phyloP scores from a whole-genome alignment of 2,329 filamentous ascomycete genomes.

The Diaporthe citriasiana region DNA sequence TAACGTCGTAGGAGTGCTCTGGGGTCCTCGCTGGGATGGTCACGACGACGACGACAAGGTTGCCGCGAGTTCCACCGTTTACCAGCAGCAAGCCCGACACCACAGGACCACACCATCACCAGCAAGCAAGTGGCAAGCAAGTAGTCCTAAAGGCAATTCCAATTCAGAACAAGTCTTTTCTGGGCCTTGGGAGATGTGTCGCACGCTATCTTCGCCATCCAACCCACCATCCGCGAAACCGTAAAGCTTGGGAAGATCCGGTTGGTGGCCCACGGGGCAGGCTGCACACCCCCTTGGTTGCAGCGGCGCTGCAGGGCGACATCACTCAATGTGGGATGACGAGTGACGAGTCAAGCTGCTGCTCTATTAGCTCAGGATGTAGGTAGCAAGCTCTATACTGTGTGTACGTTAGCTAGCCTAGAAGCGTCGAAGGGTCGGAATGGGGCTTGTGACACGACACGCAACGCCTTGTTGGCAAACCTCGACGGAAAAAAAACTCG shows the following conservation, averaged over 20 bases:
- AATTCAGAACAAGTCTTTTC: constrained; percentile 8
- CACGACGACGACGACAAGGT: constrained; percentile 24
- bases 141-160: not conserved
- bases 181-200: not conserved
- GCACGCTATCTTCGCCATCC: constrained; percentile 13
- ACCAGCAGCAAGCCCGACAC: not conserved
- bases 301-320: constrained; percentile 26
- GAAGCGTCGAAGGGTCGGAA: constrained; percentile 6
- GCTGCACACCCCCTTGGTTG: constrained; percentile 34
- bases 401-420: constrained; percentile 14
- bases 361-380: constrained; percentile 4
- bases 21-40: not conserved
- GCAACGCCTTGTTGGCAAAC: not conserved
- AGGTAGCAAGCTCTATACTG: constrained; percentile 17
- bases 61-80: constrained; percentile 30
- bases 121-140: not conserved
- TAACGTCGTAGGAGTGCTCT: constrained; percentile 10
- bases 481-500: not conserved
- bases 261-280: constrained; percentile 32
- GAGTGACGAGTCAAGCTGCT: constrained; percentile 37
- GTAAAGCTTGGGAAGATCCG: constrained; percentile 18
- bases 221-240: constrained; percentile 23
- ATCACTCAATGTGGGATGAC: constrained; percentile 38
- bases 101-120: constrained; percentile 25
- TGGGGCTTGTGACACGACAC: constrained; percentile 23